Evolutionary conservation across 129 eudicot species (phyloP), one percentile per base, ranked within the genome.

Genomic region (Tanacetum coccineum): DNA sequence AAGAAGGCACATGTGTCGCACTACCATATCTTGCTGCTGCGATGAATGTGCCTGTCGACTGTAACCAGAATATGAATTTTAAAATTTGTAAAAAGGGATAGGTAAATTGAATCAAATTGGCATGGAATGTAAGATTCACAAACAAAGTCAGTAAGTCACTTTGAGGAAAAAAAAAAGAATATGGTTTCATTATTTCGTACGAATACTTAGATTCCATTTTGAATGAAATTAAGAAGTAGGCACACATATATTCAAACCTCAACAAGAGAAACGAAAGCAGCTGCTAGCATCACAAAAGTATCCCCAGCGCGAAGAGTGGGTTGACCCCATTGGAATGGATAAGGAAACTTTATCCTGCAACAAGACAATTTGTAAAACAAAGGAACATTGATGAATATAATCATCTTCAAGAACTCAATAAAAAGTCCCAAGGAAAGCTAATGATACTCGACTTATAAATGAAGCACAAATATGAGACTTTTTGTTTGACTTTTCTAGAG

Each of bases 301-400:
- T 94, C 91, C 18, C 90, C 92, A 12, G 71, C 88, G 70, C 87
- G 72, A 55, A 94, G 7, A 69, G 79, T 75, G 63, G 99, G 99
- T 47, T 75, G 79, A 57, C 99, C 99, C 96, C 96, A 94, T 81
- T 94, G 99, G 47, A 85, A 84, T 36, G 99, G 99, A 72, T 89
- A 89, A 25, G 99, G 99, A 67, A 94, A 78, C 59, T 78, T 85
- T 62, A 94, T 79, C 99, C 99, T 94, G 83, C 73, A 79, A 48
- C 28, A 58, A 48, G 47, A 61, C 59, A 66, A 30, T 28, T 25
- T 39, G 62, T 4, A 30, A 15, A 59, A 18, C 32, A 28, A n/a
- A 26, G 3, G 39, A 56, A 25, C 54, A 22, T 6, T 32, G 36
- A 25, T 32, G 46, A 25, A 66, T 25, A 32, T 15, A 40, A 42